Evolutionary conservation across 169 alveolate genomes (phyloP).

Genomic region (Plasmodium gonderi): DNA sequence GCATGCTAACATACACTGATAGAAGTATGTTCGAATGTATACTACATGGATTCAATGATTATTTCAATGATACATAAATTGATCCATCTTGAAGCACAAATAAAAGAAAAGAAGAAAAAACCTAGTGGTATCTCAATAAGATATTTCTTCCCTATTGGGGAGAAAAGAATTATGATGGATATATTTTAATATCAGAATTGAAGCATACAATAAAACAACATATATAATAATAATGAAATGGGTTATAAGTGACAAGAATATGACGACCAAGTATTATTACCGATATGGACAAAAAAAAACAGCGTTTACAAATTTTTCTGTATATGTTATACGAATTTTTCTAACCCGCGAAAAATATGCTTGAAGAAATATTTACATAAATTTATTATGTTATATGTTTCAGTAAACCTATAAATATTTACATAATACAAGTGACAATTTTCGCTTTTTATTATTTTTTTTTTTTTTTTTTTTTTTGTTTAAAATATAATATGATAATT

Average conservation of each 20-base stretch:
- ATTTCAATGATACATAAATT: no score
- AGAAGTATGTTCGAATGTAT: no score
- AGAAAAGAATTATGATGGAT: background rate
- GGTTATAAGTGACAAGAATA: background rate
- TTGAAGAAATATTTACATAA: background rate
- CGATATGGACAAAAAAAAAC: background rate
- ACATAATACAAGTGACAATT: background rate
- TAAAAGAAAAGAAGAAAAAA: background rate
- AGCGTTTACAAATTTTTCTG: background rate
- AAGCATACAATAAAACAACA: background rate
- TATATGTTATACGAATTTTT: background rate
- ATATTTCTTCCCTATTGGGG: background rate
- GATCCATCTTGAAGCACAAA: background rate
- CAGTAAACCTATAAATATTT: no score
- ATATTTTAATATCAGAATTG: background rate
- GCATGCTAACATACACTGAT: no score
- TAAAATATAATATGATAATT: background rate
- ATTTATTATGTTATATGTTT: background rate
- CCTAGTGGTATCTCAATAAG: background rate
- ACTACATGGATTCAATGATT: no score
- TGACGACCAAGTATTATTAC: background rate
- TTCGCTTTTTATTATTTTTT: background rate
- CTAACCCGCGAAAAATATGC: background rate
- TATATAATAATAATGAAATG: background rate
- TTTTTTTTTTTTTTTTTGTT: background rate